Evolutionary conservation across 2,329 filamentous ascomycete genomes (phyloP).

Genomic region (Cylindrodendrum hubeiense): DNA sequence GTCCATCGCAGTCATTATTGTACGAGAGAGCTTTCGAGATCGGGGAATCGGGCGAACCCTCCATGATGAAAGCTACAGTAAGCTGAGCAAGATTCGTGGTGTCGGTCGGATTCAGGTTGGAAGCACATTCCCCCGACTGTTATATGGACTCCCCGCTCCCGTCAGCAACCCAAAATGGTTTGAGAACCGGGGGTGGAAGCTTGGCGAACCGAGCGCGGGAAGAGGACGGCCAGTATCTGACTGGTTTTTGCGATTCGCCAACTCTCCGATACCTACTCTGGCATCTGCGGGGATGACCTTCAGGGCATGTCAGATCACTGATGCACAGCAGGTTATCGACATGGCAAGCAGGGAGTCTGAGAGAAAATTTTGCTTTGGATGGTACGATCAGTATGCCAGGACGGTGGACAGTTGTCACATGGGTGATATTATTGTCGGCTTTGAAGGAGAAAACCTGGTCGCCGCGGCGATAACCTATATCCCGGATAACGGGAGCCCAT

Average conservation of each 20-base stretch:
- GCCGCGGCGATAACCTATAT: constrained; percentile 68
- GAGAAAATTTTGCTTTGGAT: constrained; percentile 63
- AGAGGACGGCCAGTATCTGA: constrained; percentile 64
- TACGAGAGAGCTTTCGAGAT: constrained; percentile 60
- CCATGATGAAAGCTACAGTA: constrained; percentile 63
- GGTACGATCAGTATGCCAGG: constrained; percentile 70
- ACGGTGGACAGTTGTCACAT: constrained; percentile 62
- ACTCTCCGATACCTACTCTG: constrained; percentile 59
- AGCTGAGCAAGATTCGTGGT: constrained; percentile 63
- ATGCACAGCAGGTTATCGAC: constrained; percentile 61
- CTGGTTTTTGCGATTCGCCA: constrained; percentile 65
- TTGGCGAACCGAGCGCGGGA: constrained; percentile 58
- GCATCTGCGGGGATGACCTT: constrained; percentile 58
- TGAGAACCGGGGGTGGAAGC: constrained; percentile 64
- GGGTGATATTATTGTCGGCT: constrained; percentile 66
- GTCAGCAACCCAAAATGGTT: constrained; percentile 64
- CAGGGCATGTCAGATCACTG: constrained; percentile 57
- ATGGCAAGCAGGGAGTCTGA: constrained; percentile 63
- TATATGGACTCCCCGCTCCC: constrained; percentile 65
- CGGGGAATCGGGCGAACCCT: constrained; percentile 66
- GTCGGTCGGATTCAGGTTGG: constrained; percentile 68
- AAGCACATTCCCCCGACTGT: constrained; percentile 68
- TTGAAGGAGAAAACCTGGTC: constrained; percentile 62
- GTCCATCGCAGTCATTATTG: constrained; percentile 67
- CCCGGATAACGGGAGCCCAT: constrained; percentile 58